These are phyloP conservation scores for Cystofilobasidium bisporidii DNA, from an alignment of 768 basidiomycete species.

Conservation along the genomic window DNA sequence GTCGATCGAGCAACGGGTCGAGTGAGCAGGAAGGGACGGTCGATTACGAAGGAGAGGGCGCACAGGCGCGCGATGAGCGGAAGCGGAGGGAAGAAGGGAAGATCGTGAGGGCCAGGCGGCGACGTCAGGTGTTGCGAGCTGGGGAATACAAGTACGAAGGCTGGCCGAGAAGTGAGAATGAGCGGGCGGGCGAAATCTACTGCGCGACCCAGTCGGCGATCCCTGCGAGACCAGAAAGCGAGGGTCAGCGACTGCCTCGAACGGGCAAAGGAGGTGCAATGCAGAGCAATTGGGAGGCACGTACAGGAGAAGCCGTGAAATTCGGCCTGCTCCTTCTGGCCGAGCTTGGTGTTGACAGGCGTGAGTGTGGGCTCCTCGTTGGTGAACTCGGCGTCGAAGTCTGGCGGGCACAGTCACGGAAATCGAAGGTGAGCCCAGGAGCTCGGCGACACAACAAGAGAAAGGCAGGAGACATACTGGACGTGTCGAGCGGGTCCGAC, in stretches of 20 bases:
- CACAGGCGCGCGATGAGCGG: no score
- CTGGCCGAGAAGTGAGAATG: no score
- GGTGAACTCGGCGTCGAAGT: slow-evolving; percentile 97
- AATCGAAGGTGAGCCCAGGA: no score
- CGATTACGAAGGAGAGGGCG: no score
- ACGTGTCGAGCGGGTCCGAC: slow-evolving; percentile 74
- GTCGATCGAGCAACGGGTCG: no score
- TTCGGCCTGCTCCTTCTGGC: slow-evolving; percentile 80
- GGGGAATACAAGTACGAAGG: neutral
- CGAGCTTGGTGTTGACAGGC: slow-evolving; percentile 89
- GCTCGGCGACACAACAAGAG: no score
- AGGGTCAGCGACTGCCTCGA: neutral
- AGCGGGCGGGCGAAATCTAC: no score
- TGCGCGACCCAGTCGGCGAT: slow-evolving; percentile 18
- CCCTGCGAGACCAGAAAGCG: neutral
- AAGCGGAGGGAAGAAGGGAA: no score
- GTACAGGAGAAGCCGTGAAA: slow-evolving; percentile 94
- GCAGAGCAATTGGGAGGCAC: no score
- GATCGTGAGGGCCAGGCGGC: no score
- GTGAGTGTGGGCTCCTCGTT: slow-evolving; percentile 92
- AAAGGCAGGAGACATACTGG: slow-evolving; percentile 15
- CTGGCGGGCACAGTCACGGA: neutral
- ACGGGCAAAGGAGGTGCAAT: neutral
- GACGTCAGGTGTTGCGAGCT: no score
- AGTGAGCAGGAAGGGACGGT: no score